Evolutionary conservation across 805 yeast species (phyloP).

Genomic region (Zygotorulaspora danielsina): DNA sequence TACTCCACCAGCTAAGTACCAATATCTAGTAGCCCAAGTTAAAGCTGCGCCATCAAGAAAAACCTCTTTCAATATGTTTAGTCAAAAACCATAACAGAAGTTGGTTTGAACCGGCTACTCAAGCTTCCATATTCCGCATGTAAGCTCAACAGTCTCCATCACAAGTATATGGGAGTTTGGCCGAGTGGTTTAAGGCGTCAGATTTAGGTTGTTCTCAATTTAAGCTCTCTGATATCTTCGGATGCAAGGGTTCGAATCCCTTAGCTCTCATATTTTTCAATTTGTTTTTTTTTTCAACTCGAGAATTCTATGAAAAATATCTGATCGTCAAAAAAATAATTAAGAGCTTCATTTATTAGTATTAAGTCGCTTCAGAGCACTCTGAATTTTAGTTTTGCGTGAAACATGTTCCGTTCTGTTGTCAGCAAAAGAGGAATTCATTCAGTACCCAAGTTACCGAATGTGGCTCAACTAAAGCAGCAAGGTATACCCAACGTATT

Average conservation of each 20-base stretch:
- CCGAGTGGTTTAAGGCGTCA: constrained; percentile 47
- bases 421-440: constrained; percentile 30
- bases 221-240: constrained; percentile 42
- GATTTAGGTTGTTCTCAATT: constrained; percentile 36
- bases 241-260: constrained; percentile 46
- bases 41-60: too few relatives aligned
- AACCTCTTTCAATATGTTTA: too few relatives aligned
- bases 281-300: background rate
- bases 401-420: constrained; percentile 20
- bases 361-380: background rate
- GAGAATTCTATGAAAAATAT: background rate
- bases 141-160: constrained; percentile 1
- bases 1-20: too few relatives aligned
- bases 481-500: constrained; percentile 31
- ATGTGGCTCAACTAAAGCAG: constrained; percentile 14
- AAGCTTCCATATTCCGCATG: too few relatives aligned
- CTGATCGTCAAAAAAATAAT: background rate
- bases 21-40: too few relatives aligned
- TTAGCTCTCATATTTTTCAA: constrained; percentile 36
- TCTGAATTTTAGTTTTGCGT: background rate
- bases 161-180: constrained; percentile 35
- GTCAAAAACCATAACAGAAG: too few relatives aligned
- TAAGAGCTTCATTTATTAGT: background rate
- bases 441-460: constrained; percentile 32
- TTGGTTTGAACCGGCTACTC: too few relatives aligned